Conservation (phyloP, 2,329 filamentous ascomycete genomes). For the Alternaria triticimaculans region DNA sequence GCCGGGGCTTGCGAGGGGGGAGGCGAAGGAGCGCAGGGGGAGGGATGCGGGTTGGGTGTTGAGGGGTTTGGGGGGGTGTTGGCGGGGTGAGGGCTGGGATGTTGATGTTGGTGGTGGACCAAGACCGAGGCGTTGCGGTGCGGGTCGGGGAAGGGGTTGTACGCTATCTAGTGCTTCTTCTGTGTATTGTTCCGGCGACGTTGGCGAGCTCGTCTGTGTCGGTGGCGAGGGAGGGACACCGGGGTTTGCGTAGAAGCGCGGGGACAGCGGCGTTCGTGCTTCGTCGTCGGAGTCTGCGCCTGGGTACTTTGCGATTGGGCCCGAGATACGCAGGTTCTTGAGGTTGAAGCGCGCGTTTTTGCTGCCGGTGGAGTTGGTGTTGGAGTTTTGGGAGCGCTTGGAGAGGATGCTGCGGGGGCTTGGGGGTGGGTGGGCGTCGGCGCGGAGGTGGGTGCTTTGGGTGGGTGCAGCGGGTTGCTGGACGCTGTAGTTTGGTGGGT, state of each 20-base stretch:
- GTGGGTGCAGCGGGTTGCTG: conserved; percentile 20
- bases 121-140: conserved; percentile 36
- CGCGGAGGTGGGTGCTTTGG: conserved; percentile 16
- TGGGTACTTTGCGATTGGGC: conserved; percentile 57
- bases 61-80: background rate
- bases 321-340: conserved; percentile 64
- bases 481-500: conserved; percentile 50
- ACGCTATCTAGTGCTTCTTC: conserved; percentile 46
- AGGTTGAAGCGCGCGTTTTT: conserved; percentile 55
- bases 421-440: conserved; percentile 26
- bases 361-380: conserved; percentile 43
- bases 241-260: conserved; percentile 59
- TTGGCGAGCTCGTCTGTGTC: conserved; percentile 44
- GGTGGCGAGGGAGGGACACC: conserved; percentile 63
- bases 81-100: too few relatives aligned
- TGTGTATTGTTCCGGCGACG: conserved; percentile 29
- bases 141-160: conserved; percentile 46
- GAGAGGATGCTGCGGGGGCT: conserved; percentile 48
- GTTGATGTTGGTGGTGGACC: background rate
- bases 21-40: conserved; percentile 45
- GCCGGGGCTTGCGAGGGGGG: conserved; percentile 37
- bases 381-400: conserved; percentile 46
- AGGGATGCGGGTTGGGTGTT: conserved; percentile 32
- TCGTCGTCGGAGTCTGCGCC: conserved; percentile 54
- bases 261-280: conserved; percentile 61